Base-by-base conservation (phyloP, 352 stramenopile species). In the Globisporangium barbulae region DNA sequence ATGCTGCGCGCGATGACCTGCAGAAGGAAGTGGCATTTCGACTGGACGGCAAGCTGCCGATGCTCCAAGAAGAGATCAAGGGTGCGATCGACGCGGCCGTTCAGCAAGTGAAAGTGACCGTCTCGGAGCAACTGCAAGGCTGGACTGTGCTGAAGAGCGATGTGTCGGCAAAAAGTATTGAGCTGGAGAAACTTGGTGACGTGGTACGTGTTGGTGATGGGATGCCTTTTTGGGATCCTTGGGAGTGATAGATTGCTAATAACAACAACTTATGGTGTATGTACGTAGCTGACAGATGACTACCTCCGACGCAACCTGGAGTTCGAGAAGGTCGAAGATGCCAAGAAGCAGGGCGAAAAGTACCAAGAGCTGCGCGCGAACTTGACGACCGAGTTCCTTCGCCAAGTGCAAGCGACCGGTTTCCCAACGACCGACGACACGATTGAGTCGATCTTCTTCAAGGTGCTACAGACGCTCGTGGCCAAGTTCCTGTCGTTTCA, bases 101-200 rank as follows among this genome's bases (percentile, higher is more conserved):
- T 39, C 61, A 78, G 53, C 67, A 80, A 33, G 77, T 90, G 2
- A 91, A 89, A 53, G 63, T 72, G 31, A 61, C 28, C 7, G 72
- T 91, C 37, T 68, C 73, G 9, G 70, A 80, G 25, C 73, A 88
- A 35, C 63, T 93, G 47, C 75, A 84, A 72, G 84, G 84, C 9
- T 93, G 84, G 84, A 90, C 82, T 2, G 79, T 93, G 12, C 63
- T 91, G 4, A 85, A 85, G 57, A 74, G 60, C 13, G 82, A 93
- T 41, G 73, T 91, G 35, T 54, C 75, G 13, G 72, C 73, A 7
- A 93, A 91, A 61, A 83, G 71, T 47, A 69, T 74, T 15, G 82
- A 90, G 37, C 47, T 95, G 28, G 83, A 93, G 41, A 91, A 90
- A 19, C 70, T 93, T 30, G 85, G 81, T 2, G 83, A 93, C 60